These are phyloP conservation scores for Blastobotrys attinorum DNA, from an alignment of 805 yeast species.

Conservation along the genomic window DNA sequence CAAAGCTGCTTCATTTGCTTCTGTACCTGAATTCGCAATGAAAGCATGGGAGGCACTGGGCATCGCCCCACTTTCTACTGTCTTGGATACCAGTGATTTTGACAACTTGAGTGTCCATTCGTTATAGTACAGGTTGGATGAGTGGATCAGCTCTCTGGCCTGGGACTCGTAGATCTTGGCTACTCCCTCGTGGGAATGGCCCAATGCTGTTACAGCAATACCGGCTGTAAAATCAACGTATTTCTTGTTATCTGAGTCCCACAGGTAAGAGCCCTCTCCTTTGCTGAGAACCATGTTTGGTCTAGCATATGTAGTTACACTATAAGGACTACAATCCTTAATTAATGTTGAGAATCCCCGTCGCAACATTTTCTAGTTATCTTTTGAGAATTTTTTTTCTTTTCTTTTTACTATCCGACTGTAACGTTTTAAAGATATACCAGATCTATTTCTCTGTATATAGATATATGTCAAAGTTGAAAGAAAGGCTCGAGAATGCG, in stretches of 20 bases:
- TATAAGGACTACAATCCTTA: constrained; percentile 12
- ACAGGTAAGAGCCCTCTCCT: constrained; percentile 74
- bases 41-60: constrained; percentile 66
- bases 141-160: constrained; percentile 63
- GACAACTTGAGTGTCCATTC: constrained; percentile 77
- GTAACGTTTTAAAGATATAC: too few relatives aligned
- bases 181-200: constrained; percentile 74
- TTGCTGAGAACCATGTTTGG: constrained; percentile 60
- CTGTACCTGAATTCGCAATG: constrained; percentile 67
- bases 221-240: constrained; percentile 93
- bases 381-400: too few relatives aligned
- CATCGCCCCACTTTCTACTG: constrained; percentile 73
- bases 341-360: background rate
- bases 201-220: constrained; percentile 92
- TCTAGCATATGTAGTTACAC: constrained; percentile 33
- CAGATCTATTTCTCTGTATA: too few relatives aligned
- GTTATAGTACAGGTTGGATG: constrained; percentile 81
- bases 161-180: constrained; percentile 68
- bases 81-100: constrained; percentile 58
- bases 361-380: background rate
- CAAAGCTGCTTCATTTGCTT: constrained; percentile 73
- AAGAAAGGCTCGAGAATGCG: too few relatives aligned
- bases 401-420: too few relatives aligned
- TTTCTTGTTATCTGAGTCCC: constrained; percentile 66
- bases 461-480: too few relatives aligned